phyloP scores from a whole-genome alignment of 2,329 filamentous ascomycete genomes.

The Clonostachys rhizophaga region DNA sequence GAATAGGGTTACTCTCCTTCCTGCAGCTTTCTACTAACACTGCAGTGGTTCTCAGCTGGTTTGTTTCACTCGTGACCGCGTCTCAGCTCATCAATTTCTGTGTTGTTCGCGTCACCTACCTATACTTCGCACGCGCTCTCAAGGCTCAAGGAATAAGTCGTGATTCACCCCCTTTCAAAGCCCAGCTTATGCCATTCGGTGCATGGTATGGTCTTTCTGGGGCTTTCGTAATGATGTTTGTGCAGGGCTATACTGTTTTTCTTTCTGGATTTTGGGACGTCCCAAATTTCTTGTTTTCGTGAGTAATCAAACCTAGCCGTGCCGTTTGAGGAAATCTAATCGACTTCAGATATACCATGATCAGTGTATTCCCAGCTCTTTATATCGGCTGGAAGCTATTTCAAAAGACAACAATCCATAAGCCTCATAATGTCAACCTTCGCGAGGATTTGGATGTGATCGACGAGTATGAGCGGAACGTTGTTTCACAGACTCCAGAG shows the following conservation, averaged over 20 bases:
- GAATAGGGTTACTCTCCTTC: slow-evolving; percentile 48
- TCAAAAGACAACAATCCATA: slow-evolving; percentile 51
- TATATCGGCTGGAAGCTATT: slow-evolving; percentile 60
- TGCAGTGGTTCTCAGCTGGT: slow-evolving; percentile 44
- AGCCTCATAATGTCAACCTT: slow-evolving; percentile 53
- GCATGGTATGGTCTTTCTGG: slow-evolving; percentile 39
- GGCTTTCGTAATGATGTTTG: slow-evolving; percentile 36
- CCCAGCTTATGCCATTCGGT: slow-evolving; percentile 54
- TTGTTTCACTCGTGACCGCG: slow-evolving; percentile 52
- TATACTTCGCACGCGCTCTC: slow-evolving; percentile 45
- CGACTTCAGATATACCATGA: slow-evolving; percentile 60
- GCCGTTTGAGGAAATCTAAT: not conserved
- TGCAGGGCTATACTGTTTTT: slow-evolving; percentile 53
- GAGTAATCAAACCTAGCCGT: not conserved
- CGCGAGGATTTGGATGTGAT: slow-evolving; percentile 60
- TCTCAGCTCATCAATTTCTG: slow-evolving; percentile 60
- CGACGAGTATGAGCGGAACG: slow-evolving; percentile 62
- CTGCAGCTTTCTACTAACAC: slow-evolving; percentile 43
- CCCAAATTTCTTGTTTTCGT: slow-evolving; percentile 34
- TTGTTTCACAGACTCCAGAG: slow-evolving; percentile 47
- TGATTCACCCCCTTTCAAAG: slow-evolving; percentile 48
- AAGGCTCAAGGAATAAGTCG: slow-evolving; percentile 48
- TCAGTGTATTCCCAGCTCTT: slow-evolving; percentile 45
- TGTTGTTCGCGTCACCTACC: slow-evolving; percentile 40
- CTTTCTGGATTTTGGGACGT: slow-evolving; percentile 47